Percentiles rank a stretch among this genome's conserved stretches.
Evolutionary conservation across 2,329 filamentous ascomycete genomes (phyloP).

Genomic region (Davidsoniella eucalypti): DNA sequence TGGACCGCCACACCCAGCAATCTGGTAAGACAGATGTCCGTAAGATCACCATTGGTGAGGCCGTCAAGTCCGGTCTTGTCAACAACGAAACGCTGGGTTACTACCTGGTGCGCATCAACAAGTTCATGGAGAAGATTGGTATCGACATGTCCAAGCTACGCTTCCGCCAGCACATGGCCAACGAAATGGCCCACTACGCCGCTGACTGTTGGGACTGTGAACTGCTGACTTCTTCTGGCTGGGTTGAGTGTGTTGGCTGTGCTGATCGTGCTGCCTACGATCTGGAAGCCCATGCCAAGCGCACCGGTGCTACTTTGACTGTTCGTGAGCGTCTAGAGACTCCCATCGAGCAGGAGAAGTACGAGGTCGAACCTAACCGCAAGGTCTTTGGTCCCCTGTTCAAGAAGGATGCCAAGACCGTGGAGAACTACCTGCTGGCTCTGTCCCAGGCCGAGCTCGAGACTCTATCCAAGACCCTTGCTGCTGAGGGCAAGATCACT

Average conservation of each 20-base stretch:
- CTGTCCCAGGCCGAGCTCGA: conserved; percentile 70
- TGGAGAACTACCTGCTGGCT: conserved; percentile 62
- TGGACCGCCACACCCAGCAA: conserved; percentile 74
- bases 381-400: conserved; percentile 92
- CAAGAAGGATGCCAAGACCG: conserved; percentile 81
- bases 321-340: conserved; percentile 69
- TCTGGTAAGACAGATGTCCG: conserved; percentile 64
- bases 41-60: conserved; percentile 66
- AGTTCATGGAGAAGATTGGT: conserved; percentile 79
- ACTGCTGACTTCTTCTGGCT: conserved; percentile 77
- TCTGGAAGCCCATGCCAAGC: conserved; percentile 78
- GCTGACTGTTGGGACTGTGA: conserved; percentile 97
- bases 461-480: conserved; percentile 58
- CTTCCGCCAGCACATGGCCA: conserved; percentile 89
- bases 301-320: conserved; percentile 71
- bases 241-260: conserved; percentile 97
- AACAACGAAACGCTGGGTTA: conserved; percentile 98
- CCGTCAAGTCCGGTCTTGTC: conserved; percentile 65
- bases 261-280: conserved; percentile 94
- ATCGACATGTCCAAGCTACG: conserved; percentile 76
- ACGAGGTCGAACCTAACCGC: conserved; percentile 74
- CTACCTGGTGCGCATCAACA: conserved; percentile 84
- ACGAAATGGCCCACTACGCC: conserved; percentile 74
- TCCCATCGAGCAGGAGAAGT: conserved; percentile 71
- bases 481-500: conserved; percentile 56